Evolutionary conservation across 352 stramenopile species (phyloP), one percentile per base, ranked within the genome.

Genomic region (Phytophthora cajani): DNA sequence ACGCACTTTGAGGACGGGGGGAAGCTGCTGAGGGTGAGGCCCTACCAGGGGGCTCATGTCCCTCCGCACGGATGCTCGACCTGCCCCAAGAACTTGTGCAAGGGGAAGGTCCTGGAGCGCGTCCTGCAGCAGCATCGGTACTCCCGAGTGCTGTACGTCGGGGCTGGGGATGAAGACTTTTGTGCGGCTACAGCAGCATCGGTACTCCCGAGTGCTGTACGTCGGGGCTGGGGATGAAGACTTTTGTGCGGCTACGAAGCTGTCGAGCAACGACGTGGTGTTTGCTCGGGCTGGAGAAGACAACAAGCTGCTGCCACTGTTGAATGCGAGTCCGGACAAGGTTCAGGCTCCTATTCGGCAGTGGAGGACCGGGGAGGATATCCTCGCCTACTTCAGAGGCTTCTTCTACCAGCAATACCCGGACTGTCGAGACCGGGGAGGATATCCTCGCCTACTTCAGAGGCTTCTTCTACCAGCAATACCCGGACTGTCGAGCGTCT

Each of bases 41-140:
- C 81, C 14, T 86, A 82, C 62, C 77, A 87, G 12, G 51, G 50
- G 0, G 14, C 58, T 0, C 62, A 81, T n/a, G 12, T 71, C 4
- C 44, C 64, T 11, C 78, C 78, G 25, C 82, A 90, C 59, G 76
- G 65, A 0, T 92, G 85, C 62, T 17, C 46, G 0, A 63, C 64
- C 19, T 92, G 85, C 55, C 78, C 79, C 23, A 21, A 55, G 23
- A 88, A 88, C 55, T 78, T 91, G 79, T 92, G 85, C 81, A 92
- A 90, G 72, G 85, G 84, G 1, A 36, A 42, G 3, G 79, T 89
- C n/a, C 9, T 91, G 27, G 59, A 88, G 21, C 51, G 69, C 11
- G 66, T 85, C 17, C 68, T 74, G 38, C 57, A 72, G 14, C 56
- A 78, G 10, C 57, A 74, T 42, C 30, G 52, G 49, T 85, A 73